Conservation (phyloP, 352 stramenopile genomes). For the Phytophthora melonis region DNA sequence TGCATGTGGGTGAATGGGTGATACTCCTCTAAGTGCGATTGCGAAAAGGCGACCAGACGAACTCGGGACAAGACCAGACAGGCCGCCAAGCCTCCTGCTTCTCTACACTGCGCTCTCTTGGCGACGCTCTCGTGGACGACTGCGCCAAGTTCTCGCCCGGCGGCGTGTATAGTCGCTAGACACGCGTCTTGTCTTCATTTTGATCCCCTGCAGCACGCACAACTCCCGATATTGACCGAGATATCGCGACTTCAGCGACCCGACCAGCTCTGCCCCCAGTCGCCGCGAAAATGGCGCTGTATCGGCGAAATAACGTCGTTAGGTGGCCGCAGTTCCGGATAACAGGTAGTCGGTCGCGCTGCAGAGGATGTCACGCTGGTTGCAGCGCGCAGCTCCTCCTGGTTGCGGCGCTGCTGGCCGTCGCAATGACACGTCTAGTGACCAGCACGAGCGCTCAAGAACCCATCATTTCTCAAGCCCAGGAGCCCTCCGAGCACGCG, state of each 20-base stretch:
- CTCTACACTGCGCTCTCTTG: conserved; percentile 19
- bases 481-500: background rate
- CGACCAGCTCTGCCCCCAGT: background rate
- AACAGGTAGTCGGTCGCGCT: conserved; percentile 1
- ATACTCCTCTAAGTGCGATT: conserved; percentile 26
- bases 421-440: conserved; percentile 1
- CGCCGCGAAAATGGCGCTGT: conserved; percentile 23
- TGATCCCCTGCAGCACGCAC: background rate
- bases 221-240: conserved; percentile 21
- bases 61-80: conserved; percentile 25
- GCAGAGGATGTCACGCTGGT: conserved; percentile 5
- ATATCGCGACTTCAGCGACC: conserved; percentile 18
- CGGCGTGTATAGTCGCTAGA: background rate
- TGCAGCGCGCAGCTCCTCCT: conserved; percentile 16
- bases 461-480: conserved; percentile 15
- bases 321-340: conserved; percentile 3
- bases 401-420: conserved; percentile 17
- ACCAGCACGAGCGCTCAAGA: conserved; percentile 9
- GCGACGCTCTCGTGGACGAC: conserved; percentile 20
- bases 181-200: conserved; percentile 6
- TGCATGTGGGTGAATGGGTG: background rate
- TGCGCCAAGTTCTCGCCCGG: background rate
- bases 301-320: conserved; percentile 7
- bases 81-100: conserved; percentile 10
- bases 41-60: conserved; percentile 31